Conservation (phyloP, 306 rosid genomes). For the Purshia tridentata region DNA sequence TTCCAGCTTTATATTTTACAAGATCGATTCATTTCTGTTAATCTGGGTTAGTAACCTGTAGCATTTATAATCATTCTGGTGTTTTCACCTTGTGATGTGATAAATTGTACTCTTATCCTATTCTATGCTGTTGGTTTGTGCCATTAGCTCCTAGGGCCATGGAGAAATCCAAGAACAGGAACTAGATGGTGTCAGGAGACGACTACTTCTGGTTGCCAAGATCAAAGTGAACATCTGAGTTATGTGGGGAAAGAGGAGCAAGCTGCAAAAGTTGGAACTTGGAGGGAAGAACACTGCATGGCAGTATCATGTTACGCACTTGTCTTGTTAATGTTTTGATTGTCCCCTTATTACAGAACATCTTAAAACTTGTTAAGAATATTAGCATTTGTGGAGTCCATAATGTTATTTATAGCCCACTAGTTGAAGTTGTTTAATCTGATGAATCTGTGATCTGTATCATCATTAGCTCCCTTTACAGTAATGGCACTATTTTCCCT, state of each 20-base stretch:
- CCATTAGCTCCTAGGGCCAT: slow-evolving; percentile 83
- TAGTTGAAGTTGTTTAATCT: slow-evolving; percentile 37
- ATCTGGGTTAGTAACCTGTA: not conserved
- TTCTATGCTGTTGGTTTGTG: slow-evolving; percentile 15
- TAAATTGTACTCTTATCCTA: slow-evolving; percentile 11
- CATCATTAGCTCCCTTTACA: not conserved
- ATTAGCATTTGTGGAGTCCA: slow-evolving; percentile 58
- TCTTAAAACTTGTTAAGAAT: slow-evolving; percentile 37
- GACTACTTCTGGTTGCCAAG: slow-evolving; percentile 34
- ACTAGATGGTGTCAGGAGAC: slow-evolving; percentile 37
- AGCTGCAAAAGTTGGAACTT: slow-evolving; percentile 25
- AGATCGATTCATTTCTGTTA: not conserved
- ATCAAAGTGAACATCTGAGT: not conserved
- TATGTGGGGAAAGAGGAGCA: not conserved
- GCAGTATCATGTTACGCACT: slow-evolving; percentile 27
- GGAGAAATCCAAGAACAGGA: slow-evolving; percentile 78
- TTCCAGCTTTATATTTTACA: not conserved
- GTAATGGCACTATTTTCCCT: too few relatives aligned
- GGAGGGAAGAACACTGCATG: slow-evolving; percentile 28
- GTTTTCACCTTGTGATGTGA: not conserved
- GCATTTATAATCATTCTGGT: slow-evolving; percentile 1
- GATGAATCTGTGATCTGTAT: slow-evolving; percentile 27
- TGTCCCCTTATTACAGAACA: slow-evolving; percentile 32
- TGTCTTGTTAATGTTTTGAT: slow-evolving; percentile 38
- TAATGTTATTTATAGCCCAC: slow-evolving; percentile 43